Conservation (phyloP, 2,329 filamentous ascomycete genomes). For the Paecilomyces fulvus region DNA sequence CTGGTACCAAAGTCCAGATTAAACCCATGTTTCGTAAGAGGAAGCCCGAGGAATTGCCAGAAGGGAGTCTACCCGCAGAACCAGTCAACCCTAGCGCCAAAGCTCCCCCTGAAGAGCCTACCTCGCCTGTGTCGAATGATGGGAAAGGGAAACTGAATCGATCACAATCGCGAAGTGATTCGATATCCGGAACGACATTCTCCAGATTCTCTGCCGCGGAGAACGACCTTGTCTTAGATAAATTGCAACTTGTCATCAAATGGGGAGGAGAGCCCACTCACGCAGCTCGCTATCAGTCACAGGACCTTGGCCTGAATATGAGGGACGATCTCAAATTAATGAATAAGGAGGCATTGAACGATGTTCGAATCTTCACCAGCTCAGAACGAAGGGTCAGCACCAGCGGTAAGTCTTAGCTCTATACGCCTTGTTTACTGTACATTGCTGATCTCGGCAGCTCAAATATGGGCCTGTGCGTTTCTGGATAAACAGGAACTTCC, state of each 20-base stretch:
- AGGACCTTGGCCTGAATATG: conserved; percentile 93
- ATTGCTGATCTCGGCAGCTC: conserved; percentile 44
- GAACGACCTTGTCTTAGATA: conserved; percentile 87
- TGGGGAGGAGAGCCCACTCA: conserved; percentile 98
- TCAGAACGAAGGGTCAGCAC: conserved; percentile 91
- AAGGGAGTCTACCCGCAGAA: conserved; percentile 14
- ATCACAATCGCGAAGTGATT: conserved; percentile 63
- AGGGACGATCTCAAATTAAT: conserved; percentile 86
- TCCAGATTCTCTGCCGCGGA: conserved; percentile 90
- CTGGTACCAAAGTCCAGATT: conserved; percentile 96
- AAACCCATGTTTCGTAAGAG: conserved; percentile 98
- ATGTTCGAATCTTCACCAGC: conserved; percentile 91
- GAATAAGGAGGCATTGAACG: conserved; percentile 84
- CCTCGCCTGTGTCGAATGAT: conserved; percentile 14
- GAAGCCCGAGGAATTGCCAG: conserved; percentile 52
- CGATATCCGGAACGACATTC: conserved; percentile 80
- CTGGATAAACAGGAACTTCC: conserved; percentile 77
- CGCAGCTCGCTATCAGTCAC: conserved; percentile 89
- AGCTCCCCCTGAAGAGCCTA: conserved; percentile 11
- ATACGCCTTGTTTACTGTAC: not conserved
- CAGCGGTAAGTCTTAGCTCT: conserved; percentile 45
- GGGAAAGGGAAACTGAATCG: conserved; percentile 30
- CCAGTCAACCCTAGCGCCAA: conserved; percentile 6
- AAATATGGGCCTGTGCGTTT: conserved; percentile 91
- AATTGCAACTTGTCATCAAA: conserved; percentile 94